Conservation (phyloP, 2,329 filamentous ascomycete species). For the Alternaria sp. region DNA sequence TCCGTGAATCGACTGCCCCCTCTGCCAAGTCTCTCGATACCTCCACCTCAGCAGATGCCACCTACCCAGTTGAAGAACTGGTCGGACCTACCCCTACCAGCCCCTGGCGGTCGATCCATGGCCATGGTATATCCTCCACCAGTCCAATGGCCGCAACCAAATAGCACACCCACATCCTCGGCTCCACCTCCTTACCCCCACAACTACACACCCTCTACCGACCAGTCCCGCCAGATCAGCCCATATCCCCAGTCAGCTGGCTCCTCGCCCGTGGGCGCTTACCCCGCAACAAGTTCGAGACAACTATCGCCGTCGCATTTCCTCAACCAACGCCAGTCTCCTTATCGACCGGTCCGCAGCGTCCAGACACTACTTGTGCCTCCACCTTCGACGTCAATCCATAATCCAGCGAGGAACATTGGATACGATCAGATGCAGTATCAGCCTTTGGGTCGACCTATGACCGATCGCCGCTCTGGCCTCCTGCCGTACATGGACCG, state of each 20-base stretch:
- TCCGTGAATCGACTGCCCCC: slow-evolving; percentile 66
- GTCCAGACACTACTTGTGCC: slow-evolving; percentile 92
- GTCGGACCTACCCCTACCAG: slow-evolving; percentile 55
- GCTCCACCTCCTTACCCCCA: slow-evolving; percentile 39
- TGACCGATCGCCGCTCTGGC: slow-evolving; percentile 56
- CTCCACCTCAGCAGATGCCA: slow-evolving; percentile 56
- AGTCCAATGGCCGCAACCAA: slow-evolving; percentile 60
- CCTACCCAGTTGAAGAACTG: slow-evolving; percentile 52
- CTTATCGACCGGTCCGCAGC: slow-evolving; percentile 88
- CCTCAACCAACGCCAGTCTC: slow-evolving; percentile 85
- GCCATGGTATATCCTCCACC: slow-evolving; percentile 74
- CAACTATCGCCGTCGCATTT: slow-evolving; percentile 88
- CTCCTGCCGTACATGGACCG: slow-evolving; percentile 56
- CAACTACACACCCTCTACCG: slow-evolving; percentile 41
- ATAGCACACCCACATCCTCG: slow-evolving; percentile 49
- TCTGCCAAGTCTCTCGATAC: slow-evolving; percentile 74
- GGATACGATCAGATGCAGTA: slow-evolving; percentile 62
- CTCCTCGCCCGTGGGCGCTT: slow-evolving; percentile 76
- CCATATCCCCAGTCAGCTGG: slow-evolving; percentile 63
- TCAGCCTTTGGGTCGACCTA: slow-evolving; percentile 58
- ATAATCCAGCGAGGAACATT: slow-evolving; percentile 59
- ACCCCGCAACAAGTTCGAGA: slow-evolving; percentile 68
- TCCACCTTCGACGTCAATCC: slow-evolving; percentile 79
- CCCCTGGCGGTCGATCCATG: slow-evolving; percentile 74
- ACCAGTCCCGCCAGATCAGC: slow-evolving; percentile 60